Evolutionary conservation across 2,329 filamentous ascomycete species (phyloP), one percentile per base, ranked within the genome.

Genomic region (Venturia effusa): DNA sequence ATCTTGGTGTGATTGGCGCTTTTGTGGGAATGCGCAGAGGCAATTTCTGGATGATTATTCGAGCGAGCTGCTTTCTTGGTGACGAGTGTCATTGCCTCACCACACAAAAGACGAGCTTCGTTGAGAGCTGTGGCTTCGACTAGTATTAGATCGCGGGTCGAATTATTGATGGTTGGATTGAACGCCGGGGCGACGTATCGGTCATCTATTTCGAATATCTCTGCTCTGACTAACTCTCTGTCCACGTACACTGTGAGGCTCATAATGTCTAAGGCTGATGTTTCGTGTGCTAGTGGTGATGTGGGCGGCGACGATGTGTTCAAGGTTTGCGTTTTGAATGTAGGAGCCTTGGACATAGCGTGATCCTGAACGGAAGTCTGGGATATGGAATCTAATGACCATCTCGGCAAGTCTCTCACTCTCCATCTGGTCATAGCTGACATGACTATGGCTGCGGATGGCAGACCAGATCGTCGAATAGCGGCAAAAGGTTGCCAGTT

Each of bases 11-110:
- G 65, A 30, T 68, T 68, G 3, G 70, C 71, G 32, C 37, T 32
- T 13, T 61, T 55, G 63, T 70, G 64, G 65, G 66, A 72, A 43
- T 72, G 66, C 17, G 71, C 70, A 59, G 71, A 72, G 4, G 71
- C 71, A 22, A 72, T 68, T 37, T 71, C 68, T 0, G 71, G 71
- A 54, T 72, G 71, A 61, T 71, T 68, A 30, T 71, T 70, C 7
- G 71, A 66, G 30, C 71, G 66, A 13, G 70, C 69, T 13, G 70
- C 70, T 65, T 72, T 70, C 64, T 72, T 70, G 6, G 68, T 72
- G 61, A 72, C 72, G 59, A 72, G 61, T 2, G 71, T 72, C 69
- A 72, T 71, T 1, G 71, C 70, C 61, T 71, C 69, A 27, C 71
- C 64, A 62, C 70, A 72, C 1, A 71, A 65, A 51, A 72, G 51